Base-by-base conservation (phyloP, 2,329 filamentous ascomycete species). In the Diaporthe destruens region DNA sequence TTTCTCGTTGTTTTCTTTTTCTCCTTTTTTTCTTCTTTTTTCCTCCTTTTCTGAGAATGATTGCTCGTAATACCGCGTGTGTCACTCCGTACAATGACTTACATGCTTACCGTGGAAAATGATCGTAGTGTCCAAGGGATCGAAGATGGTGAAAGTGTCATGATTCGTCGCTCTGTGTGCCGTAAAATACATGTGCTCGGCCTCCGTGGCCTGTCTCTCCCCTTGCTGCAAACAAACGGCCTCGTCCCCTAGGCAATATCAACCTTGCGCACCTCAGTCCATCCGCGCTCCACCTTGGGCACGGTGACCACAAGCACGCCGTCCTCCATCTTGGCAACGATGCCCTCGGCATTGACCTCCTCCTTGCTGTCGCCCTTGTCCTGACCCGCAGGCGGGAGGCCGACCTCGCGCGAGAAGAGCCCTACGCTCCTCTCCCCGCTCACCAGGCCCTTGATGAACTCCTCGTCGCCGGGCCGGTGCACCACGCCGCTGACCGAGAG, bases 221-320 rank as follows among this genome's bases (percentile, higher is more conserved):
- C 20, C 36, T 51, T 34, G 23, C 36, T 18, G n/a, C 3, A 42
- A 42, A 16, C 12, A 1, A 81, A 2, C 6, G 32, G 9, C 20
- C 8, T 20, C 61, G 11, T 7, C 8, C 32, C 61, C n/a, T 53
- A 66, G 61, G 47, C 61, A 74, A 91, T 87, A 71, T 91, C 88
- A 53, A 91, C 86, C 80, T 87, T 88, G 78, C 85, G 86, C 73
- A 91, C 85, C 77, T 91, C 88, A 76, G 90, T 92, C 85, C 90
- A 90, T 76, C 90, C 90, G 81, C 86, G 89, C 79, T 92, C 90
- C 9, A 89, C 78, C 85, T 94, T 95, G 9, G 93, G 93, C 1
- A 97, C 89, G n/a, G 89, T 90, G n/a, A 97, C 86, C 47, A 91
- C 85, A 76, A 97, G 81, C 1, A 97, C 84, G 6, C 94, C 94